phyloP scores from a whole-genome alignment of 805 yeast species.

The Spathaspora arborariae region DNA sequence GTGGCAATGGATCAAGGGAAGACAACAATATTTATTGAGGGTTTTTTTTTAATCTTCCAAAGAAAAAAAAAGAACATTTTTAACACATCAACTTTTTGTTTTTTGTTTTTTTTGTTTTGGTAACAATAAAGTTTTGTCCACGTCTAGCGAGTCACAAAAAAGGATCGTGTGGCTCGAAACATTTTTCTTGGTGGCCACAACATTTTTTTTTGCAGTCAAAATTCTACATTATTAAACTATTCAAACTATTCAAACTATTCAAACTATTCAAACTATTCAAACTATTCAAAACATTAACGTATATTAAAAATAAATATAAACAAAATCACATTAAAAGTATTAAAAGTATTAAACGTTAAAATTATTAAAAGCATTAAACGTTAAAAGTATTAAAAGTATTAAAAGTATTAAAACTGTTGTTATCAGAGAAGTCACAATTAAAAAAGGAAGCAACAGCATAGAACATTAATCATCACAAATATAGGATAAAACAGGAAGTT shows the following conservation, averaged over 20 bases:
- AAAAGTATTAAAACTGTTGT: not conserved
- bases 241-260: not conserved
- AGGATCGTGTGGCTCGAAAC: not conserved
- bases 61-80: not conserved
- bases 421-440: not conserved
- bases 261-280: too few species aligned
- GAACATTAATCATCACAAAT: too few species aligned
- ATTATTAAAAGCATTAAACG: not conserved
- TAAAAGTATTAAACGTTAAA: not conserved
- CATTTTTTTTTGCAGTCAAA: not conserved
- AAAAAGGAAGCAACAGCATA: not conserved
- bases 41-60: not conserved
- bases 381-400: not conserved
- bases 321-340: not conserved
- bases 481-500: too few species aligned
- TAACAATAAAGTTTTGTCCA: not conserved
- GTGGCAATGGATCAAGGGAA: not conserved
- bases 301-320: constrained; percentile 1
- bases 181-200: not conserved
- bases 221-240: not conserved
- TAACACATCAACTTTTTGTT: not conserved
- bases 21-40: not conserved
- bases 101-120: not conserved
- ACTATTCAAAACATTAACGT: too few species aligned
- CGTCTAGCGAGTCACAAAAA: not conserved